Conservation (phyloP, 2,329 filamentous ascomycete species). For the Sarocladiaceae sp. region DNA sequence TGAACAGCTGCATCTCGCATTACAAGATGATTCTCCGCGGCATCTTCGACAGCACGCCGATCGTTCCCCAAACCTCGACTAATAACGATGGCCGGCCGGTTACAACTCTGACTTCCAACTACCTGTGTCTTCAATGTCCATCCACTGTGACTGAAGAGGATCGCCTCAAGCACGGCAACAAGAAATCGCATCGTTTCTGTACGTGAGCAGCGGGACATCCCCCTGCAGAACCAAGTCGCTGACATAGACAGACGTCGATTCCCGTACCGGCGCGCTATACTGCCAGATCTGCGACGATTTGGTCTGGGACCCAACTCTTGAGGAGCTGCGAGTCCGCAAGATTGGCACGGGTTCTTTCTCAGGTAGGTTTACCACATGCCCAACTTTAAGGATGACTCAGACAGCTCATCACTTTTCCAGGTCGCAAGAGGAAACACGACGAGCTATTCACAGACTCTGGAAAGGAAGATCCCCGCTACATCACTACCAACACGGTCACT, state of each 20-base stretch:
- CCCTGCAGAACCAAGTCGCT: conserved; percentile 15
- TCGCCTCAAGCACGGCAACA: conserved; percentile 60
- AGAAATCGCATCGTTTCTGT: conserved; percentile 74
- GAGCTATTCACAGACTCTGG: conserved; percentile 61
- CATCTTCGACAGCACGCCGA: conserved; percentile 63
- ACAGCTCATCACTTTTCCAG: conserved; percentile 28
- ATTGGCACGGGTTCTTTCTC: conserved; percentile 62
- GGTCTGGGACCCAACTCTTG: conserved; percentile 77
- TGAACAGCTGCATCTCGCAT: conserved; percentile 64
- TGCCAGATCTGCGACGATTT: conserved; percentile 81
- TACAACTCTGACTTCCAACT: conserved; percentile 63
- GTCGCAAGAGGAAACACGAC: conserved; percentile 72
- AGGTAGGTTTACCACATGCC: conserved; percentile 39
- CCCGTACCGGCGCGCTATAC: conserved; percentile 68
- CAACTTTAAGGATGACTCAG: not conserved
- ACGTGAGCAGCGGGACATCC: conserved; percentile 23
- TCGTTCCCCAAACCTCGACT: conserved; percentile 63
- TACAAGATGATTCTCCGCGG: conserved; percentile 69
- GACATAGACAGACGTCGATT: conserved; percentile 64
- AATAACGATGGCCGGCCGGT: conserved; percentile 50
- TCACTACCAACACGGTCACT: conserved; percentile 71
- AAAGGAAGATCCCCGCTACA: conserved; percentile 71
- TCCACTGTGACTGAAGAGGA: conserved; percentile 64
- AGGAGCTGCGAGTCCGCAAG: conserved; percentile 69
- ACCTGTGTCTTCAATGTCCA: conserved; percentile 70